Evolutionary conservation across 2,329 filamentous ascomycete species (phyloP).

Genomic region (Monosporascus sp.): DNA sequence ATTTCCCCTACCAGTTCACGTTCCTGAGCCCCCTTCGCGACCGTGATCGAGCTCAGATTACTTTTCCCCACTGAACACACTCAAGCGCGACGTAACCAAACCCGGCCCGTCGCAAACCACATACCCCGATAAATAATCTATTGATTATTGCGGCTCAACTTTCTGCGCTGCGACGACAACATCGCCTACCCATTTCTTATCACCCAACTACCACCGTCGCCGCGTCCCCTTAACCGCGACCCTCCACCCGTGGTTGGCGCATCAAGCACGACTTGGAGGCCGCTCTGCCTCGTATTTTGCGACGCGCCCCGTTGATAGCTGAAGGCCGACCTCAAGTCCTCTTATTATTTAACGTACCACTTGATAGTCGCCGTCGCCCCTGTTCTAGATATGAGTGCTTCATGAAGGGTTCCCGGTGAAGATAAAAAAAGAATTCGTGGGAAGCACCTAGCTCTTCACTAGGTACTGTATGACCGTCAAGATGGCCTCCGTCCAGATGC

Average conservation of each 20-base stretch:
- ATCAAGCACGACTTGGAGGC: not conserved
- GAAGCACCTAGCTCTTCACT: constrained; percentile 12
- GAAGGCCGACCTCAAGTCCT: constrained; percentile 1
- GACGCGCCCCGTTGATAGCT: not conserved
- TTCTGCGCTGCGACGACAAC: not conserved
- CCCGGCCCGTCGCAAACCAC: not conserved
- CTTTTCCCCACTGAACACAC: not conserved
- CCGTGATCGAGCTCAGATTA: not conserved
- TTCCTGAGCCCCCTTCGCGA: not conserved
- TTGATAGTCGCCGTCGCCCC: constrained; percentile 9
- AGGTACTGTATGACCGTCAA: constrained; percentile 20
- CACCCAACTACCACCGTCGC: not conserved
- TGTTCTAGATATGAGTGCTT: constrained; percentile 22
- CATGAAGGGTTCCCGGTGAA: constrained; percentile 5
- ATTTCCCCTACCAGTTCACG: constrained; percentile 4
- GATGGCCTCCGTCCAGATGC: constrained; percentile 78
- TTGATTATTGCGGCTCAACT: too few species aligned
- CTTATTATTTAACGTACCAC: constrained; percentile 3
- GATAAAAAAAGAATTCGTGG: constrained; percentile 11
- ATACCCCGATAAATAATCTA: not conserved
- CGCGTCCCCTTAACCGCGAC: not conserved
- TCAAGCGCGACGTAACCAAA: not conserved
- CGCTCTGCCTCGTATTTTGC: not conserved
- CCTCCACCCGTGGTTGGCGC: not conserved
- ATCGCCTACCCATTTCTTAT: not conserved